Evolutionary conservation across 116 monocot species (phyloP).

Genomic region (Posidonia oceanica): DNA sequence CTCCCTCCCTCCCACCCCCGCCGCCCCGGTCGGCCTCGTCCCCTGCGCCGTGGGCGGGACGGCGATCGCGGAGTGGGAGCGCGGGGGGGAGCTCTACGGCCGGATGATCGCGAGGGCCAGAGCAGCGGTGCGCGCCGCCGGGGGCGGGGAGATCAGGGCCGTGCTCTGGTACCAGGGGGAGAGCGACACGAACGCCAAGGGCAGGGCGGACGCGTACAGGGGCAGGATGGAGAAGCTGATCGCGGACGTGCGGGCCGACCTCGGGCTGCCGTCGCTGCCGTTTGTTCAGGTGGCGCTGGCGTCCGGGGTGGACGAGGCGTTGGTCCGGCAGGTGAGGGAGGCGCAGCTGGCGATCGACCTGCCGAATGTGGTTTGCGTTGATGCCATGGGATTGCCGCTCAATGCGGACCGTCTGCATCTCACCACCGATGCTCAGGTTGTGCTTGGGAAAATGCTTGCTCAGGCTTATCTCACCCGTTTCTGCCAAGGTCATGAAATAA

Average conservation of each 20-base stretch:
- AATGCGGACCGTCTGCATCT: constrained; percentile 58
- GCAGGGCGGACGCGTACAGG: constrained; percentile 37
- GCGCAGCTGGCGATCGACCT: constrained; percentile 46
- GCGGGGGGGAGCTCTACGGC: constrained; percentile 42
- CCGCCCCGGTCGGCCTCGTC: constrained; percentile 32
- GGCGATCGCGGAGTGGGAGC: constrained; percentile 50
- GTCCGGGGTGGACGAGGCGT: constrained; percentile 26
- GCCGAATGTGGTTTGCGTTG: constrained; percentile 52
- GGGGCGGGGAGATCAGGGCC: constrained; percentile 29
- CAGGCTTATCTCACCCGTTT: constrained; percentile 10
- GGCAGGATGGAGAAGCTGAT: constrained; percentile 38
- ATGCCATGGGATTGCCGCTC: constrained; percentile 46
- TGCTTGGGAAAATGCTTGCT: constrained; percentile 38
- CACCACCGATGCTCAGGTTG: constrained; percentile 47
- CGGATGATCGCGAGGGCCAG: constrained; percentile 41
- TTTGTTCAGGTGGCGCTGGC: constrained; percentile 67
- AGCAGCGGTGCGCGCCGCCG: constrained; percentile 16
- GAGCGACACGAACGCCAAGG: constrained; percentile 44
- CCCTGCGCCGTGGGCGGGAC: constrained; percentile 85
- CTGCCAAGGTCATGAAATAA: neutral
- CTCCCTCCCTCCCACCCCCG: neutral
- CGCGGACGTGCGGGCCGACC: constrained; percentile 41
- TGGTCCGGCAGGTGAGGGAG: constrained; percentile 48
- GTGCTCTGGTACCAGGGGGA: constrained; percentile 89
- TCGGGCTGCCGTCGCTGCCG: constrained; percentile 32